Evolutionary conservation across 805 yeast genomes (phyloP), one percentile per base, ranked within the genome.

Genomic region (Saccharomycopsis olivae): DNA sequence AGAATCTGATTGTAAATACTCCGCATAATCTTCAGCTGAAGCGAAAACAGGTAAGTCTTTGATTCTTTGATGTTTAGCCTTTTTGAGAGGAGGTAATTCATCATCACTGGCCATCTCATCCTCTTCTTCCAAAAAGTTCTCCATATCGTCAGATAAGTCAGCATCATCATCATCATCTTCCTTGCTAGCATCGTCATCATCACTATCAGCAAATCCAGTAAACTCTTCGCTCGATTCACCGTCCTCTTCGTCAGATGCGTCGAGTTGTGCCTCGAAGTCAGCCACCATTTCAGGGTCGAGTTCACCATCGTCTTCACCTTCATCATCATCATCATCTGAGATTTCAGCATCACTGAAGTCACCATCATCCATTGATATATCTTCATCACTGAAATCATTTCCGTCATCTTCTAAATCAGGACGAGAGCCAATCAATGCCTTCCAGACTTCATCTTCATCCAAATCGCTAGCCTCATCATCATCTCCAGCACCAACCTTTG

Each of bases 31-130:
- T 31, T 83, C 95, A 8, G 78, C 94, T 34, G 87, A 78, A 1
- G 95, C 96, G 63, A 86, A 88, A 16, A 76, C 67, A 17, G 96
- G 96, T 45, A 88, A 64, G 35, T 69, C 74, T 53, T 72, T 77
- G 52, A 82, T 62, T 57, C 72, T 77, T 34, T 65, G 60, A 54
- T 66, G 74, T 64, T 71, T 75, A 15, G 66, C 50, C 47, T 62
- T 65, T 46, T 52, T 52, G 17, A 48, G 40, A 24, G 33, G 4
- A 50, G 6, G 44, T 43, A 39, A 17, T 11, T 52, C 59, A 15
- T 47, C 52, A 33, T 53, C 53, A 18, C 41, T 40, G 15, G 36
- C 13, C 9, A 46, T 41, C 11, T 39, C 49, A 36, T 47, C 59
- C 29, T 50, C 60, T 5, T 51, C 60, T 21, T 9, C 44, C 46